Base-by-base conservation (phyloP, 1,139 yeast genomes). In the Geotrichum klebahnii region DNA sequence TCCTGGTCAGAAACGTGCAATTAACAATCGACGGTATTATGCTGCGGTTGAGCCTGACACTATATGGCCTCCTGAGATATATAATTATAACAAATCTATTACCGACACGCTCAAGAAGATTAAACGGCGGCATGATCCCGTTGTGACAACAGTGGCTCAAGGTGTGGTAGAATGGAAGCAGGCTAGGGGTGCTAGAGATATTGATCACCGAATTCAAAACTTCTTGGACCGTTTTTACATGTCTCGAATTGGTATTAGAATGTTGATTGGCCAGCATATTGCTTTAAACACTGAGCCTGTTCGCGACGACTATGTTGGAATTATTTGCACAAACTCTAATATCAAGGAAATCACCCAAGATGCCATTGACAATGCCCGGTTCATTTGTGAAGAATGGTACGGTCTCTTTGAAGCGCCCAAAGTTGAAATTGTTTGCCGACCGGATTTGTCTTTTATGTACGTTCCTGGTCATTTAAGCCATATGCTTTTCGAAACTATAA, bases 401-500 rank as follows among this genome's bases (percentile, higher is more conserved):
- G 92, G 92, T 2, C 71, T 87, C 20, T 81, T 81, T 62, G 94
- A 84, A 57, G 88, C 92, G 0, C 95, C 95, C 2, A 77, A 82
- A 57, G 87, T 87, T 31, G 84, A 83, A 59, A 71, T 87, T 49
- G 81, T 84, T 54, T 84, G 92, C 55, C 83, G 85, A 2, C 77
- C 78, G 20, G 80, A 82, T 59, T 77, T 84, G 57, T 77, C 75
- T 56, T 86, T 86, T 67, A 84, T 86, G 88, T 87, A 87, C 61
- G 95, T 87, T 5, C 95, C 95, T 1, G 95, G 95, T 10, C 96
- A 87, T 68, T 74, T 87, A 64, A 83, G 85, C 60, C 96, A 87
- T 63, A 86, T 87, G 92, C 68, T 87, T 24, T 87, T 85, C 67
- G 96, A 87, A 67, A 84, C 88, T 2, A 73, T 87, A 67, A 87